phyloP scores from a whole-genome alignment of 2,329 filamentous ascomycete species.

The Diaporthe citrichinensis region DNA sequence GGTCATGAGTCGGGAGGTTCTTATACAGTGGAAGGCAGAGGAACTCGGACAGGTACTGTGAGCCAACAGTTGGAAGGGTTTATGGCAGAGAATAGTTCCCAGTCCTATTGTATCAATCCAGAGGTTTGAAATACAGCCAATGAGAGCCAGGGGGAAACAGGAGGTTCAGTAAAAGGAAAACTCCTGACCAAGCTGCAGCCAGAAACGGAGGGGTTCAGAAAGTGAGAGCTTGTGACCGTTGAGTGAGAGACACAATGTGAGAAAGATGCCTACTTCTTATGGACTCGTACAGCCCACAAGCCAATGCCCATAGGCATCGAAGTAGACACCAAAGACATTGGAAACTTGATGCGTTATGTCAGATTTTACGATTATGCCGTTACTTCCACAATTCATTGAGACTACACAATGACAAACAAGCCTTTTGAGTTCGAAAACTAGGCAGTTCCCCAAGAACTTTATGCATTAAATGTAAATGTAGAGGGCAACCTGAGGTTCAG shows the following conservation, averaged over 20 bases:
- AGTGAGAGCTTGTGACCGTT: background rate
- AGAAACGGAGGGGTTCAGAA: background rate
- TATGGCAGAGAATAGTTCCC: background rate
- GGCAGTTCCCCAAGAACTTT: background rate
- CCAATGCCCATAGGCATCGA: background rate
- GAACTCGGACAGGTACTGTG: background rate
- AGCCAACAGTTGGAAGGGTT: background rate
- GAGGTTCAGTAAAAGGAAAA: background rate
- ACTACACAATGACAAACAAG: background rate
- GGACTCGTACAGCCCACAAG: background rate
- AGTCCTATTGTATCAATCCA: background rate
- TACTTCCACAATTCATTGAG: background rate
- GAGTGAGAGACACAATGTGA: background rate
- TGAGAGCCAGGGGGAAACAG: background rate
- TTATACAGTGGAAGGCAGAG: background rate
- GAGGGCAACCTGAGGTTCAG: background rate
- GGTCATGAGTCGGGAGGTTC: background rate
- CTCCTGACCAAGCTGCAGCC: background rate
- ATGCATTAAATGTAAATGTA: conserved; percentile 2
- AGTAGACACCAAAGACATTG: background rate
- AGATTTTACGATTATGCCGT: too few species aligned
- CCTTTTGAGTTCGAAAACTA: too few species aligned
- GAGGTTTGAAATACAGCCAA: background rate
- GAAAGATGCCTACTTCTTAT: background rate
- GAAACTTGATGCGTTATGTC: background rate